phyloP scores from a whole-genome alignment of 2,329 filamentous ascomycete genomes.

The Colletotrichum sp. region DNA sequence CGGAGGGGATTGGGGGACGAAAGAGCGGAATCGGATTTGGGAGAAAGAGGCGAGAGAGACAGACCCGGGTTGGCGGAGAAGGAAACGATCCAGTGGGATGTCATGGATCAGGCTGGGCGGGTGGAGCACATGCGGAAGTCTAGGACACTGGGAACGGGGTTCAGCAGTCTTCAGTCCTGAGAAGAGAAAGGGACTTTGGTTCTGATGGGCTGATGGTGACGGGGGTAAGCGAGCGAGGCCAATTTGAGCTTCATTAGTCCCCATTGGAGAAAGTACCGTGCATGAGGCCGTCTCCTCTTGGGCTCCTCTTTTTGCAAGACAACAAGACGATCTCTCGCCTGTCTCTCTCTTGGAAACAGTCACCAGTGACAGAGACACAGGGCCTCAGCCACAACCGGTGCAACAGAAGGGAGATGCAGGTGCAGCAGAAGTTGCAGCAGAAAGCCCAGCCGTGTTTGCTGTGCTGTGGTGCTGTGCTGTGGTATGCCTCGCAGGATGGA shows the following conservation, averaged over 20 bases:
- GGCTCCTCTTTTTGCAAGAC: not conserved
- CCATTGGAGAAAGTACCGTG: slow-evolving; percentile 14
- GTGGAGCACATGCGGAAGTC: not conserved
- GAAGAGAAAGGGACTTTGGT: slow-evolving; percentile 6
- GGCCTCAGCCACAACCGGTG: slow-evolving; percentile 10
- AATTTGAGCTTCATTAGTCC: slow-evolving; percentile 2
- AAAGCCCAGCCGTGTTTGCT: not conserved
- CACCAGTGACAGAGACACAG: not conserved
- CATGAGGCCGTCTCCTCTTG: not conserved
- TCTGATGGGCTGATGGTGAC: slow-evolving; percentile 18
- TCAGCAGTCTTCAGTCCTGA: not conserved
- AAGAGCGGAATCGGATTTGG: not conserved
- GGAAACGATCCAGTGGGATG: slow-evolving; percentile 5
- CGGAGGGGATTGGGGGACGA: not conserved
- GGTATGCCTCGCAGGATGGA: not conserved
- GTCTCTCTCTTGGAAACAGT: not conserved
- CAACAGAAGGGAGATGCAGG: not conserved
- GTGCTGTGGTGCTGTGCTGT: not conserved
- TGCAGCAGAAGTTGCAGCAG: slow-evolving; percentile 1
- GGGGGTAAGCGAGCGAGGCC: slow-evolving; percentile 16
- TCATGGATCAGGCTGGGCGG: not conserved
- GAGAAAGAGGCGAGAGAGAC: not conserved
- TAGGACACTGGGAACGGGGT: not conserved
- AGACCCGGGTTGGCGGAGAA: slow-evolving; percentile 6
- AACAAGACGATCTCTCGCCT: not conserved